These are phyloP conservation scores for Chlorophyllum brunneum DNA, from an alignment of 768 basidiomycete species.

Conservation along the genomic window DNA sequence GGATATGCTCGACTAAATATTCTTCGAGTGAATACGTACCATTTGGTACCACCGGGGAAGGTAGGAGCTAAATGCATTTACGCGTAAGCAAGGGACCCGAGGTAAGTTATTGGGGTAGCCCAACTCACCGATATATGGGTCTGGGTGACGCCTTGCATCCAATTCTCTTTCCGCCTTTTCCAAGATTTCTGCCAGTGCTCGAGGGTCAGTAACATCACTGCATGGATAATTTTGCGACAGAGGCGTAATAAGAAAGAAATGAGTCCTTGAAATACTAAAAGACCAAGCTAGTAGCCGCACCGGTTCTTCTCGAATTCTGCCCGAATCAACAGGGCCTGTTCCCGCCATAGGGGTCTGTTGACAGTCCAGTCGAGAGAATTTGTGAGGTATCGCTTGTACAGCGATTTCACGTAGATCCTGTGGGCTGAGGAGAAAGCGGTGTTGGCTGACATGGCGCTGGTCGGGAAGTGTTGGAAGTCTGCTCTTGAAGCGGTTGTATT, in stretches of 20 bases:
- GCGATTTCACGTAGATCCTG: slow-evolving; percentile 83
- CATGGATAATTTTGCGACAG: neutral
- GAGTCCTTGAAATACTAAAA: slow-evolving; percentile 4
- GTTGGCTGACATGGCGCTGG: slow-evolving; percentile 48
- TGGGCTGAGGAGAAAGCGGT: slow-evolving; percentile 64
- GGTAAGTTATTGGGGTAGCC: neutral
- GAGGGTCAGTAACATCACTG: slow-evolving; percentile 82
- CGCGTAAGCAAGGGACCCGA: neutral
- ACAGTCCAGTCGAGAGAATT: slow-evolving; percentile 91
- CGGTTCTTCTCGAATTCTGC: slow-evolving; percentile 93
- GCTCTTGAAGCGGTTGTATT: neutral
- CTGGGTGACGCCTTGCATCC: slow-evolving; percentile 71
- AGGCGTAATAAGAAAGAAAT: slow-evolving; percentile 9
- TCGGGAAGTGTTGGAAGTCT: slow-evolving; percentile 14
- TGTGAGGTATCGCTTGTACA: slow-evolving; percentile 83
- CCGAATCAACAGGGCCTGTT: slow-evolving; percentile 78
- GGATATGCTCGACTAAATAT: slow-evolving; percentile 4
- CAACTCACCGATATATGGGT: slow-evolving; percentile 87
- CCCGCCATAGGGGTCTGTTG: slow-evolving; percentile 82
- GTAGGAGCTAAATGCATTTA: slow-evolving; percentile 52
- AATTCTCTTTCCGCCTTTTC: slow-evolving; percentile 77
- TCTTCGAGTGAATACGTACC: slow-evolving; percentile 48
- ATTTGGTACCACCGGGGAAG: slow-evolving; percentile 93
- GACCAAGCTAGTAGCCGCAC: slow-evolving; percentile 37
- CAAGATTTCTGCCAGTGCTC: slow-evolving; percentile 73